Percentiles rank a stretch among this genome's conserved stretches.
Evolutionary conservation across 441 rosid species (phyloP).

Genomic region (Euphorbia corollata): DNA sequence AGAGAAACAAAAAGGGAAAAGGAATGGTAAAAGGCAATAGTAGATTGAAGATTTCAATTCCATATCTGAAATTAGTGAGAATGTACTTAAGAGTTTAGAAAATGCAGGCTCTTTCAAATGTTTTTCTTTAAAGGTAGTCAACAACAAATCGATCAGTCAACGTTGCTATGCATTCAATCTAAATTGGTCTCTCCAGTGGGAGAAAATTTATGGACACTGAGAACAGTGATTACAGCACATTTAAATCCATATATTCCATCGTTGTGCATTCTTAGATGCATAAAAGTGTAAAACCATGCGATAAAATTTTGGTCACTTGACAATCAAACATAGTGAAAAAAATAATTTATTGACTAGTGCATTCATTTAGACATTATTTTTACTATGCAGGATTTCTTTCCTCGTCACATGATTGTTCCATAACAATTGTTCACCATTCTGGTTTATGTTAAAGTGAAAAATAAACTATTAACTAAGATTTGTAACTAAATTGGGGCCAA

Average conservation of each 20-base stretch:
- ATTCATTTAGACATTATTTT: no score
- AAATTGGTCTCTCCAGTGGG: slow-evolving; percentile 4
- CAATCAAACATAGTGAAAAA: neutral
- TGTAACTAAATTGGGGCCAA: neutral
- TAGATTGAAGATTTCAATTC: neutral
- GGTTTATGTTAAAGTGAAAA: no score
- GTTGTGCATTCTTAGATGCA: neutral
- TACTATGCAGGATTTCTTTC: no score
- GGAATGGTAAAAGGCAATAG: neutral
- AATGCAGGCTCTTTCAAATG: neutral
- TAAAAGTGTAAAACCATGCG: neutral
- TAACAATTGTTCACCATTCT: no score
- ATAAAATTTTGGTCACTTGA: neutral
- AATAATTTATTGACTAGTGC: neutral
- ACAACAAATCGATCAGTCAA: neutral
- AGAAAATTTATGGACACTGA: neutral
- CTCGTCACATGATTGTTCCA: no score
- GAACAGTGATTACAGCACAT: neutral
- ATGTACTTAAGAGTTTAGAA: neutral
- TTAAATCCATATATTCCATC: neutral
- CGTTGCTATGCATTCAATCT: neutral
- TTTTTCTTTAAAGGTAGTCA: neutral
- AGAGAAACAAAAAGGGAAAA: neutral
- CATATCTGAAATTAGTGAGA: neutral
- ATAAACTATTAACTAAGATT: no score